Evolutionary conservation across 2,329 filamentous ascomycete species (phyloP).

Genomic region (Colletotrichum horii): DNA sequence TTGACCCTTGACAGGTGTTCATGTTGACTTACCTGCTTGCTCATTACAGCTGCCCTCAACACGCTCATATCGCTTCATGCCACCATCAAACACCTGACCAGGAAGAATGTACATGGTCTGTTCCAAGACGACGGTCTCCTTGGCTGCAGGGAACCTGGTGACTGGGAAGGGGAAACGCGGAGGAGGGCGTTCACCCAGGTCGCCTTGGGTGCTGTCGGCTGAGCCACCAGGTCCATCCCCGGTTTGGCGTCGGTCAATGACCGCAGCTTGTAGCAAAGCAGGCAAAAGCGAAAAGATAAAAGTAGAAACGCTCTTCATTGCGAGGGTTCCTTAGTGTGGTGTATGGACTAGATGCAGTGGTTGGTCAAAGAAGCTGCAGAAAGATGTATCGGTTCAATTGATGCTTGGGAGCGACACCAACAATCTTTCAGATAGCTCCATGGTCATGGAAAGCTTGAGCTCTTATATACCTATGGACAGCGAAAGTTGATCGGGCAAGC

Average conservation of each 20-base stretch:
- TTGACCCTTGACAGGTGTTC: not conserved
- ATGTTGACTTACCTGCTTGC: conserved; percentile 30
- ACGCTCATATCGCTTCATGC: conserved; percentile 43
- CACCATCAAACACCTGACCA: conserved; percentile 36
- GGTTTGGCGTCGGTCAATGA: conserved; percentile 26
- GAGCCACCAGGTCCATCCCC: conserved; percentile 28
- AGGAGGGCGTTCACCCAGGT: conserved; percentile 29
- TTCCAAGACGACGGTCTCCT: conserved; percentile 30
- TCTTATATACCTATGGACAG: not conserved
- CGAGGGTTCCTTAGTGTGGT: not conserved
- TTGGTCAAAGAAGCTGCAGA: not conserved
- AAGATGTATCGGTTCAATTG: not conserved
- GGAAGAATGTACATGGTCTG: conserved; percentile 35
- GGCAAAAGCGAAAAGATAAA: conserved; percentile 26
- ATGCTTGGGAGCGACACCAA: not conserved
- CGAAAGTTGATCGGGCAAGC: not conserved
- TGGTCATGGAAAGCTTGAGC: not conserved
- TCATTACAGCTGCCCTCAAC: conserved; percentile 46
- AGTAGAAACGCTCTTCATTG: conserved; percentile 26
- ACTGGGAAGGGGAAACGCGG: conserved; percentile 33
- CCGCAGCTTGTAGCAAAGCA: conserved; percentile 17
- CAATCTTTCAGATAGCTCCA: not conserved
- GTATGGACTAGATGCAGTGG: too few relatives aligned
- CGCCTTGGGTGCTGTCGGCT: conserved; percentile 29
- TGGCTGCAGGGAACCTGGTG: conserved; percentile 31